Conservation (phyloP, 176 grass and related monocot species). For the Melocanna baccifera region DNA sequence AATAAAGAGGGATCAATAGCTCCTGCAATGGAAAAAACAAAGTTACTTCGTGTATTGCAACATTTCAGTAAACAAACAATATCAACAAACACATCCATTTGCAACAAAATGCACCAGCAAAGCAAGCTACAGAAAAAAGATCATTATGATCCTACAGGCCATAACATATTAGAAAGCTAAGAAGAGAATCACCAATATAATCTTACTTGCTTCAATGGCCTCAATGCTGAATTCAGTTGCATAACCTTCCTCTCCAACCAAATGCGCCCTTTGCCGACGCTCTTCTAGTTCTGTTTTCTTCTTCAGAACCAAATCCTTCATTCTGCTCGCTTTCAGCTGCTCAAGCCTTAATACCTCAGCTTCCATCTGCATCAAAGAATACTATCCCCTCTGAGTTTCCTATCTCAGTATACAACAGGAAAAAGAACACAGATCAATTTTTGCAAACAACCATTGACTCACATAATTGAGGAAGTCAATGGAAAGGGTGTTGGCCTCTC, state of each 20-base stretch:
- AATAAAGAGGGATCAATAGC: conserved; percentile 73
- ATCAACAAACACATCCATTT: not conserved
- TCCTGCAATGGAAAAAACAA: conserved; percentile 37
- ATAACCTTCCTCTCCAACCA: conserved; percentile 40
- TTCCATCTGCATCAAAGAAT: conserved; percentile 54
- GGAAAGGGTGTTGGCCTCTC: conserved; percentile 62
- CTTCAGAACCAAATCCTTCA: conserved; percentile 73
- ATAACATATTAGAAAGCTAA: not conserved
- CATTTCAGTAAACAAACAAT: conserved; percentile 18
- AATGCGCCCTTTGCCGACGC: conserved; percentile 43
- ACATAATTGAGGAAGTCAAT: conserved; percentile 61
- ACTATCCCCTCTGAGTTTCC: not conserved
- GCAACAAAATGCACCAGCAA: not conserved
- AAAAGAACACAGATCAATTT: not conserved
- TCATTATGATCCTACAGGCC: not conserved
- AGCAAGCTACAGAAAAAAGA: not conserved
- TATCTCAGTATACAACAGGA: not conserved
- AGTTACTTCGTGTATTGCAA: not conserved
- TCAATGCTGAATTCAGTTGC: conserved; percentile 46
- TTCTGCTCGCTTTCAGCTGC: conserved; percentile 66
- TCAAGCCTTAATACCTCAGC: conserved; percentile 68
- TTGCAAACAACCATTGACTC: conserved; percentile 15
- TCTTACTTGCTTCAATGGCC: conserved; percentile 64
- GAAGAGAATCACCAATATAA: not conserved
- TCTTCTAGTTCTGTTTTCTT: conserved; percentile 84